Evolutionary conservation across 495 filamentous ascomycete genomes (phyloP).

Genomic region (Usnea hakonensis): DNA sequence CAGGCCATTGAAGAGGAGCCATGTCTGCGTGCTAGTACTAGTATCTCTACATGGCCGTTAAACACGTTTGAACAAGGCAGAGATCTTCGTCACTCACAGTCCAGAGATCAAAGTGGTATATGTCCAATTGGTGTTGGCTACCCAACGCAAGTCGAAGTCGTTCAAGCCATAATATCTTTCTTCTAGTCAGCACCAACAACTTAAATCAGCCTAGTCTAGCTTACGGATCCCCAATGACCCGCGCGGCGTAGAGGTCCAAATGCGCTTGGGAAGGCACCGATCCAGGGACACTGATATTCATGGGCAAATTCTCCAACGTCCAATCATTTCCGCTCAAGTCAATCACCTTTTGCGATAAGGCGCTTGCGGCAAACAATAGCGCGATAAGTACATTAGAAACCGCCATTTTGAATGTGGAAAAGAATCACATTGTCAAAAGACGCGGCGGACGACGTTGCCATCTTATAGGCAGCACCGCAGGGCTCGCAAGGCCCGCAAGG

Average conservation of each 20-base stretch:
- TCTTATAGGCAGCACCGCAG: background rate
- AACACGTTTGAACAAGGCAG: background rate
- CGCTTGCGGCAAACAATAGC: background rate
- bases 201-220: conserved; percentile 14
- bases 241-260: conserved; percentile 49
- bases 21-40: conserved; percentile 28
- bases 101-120: conserved; percentile 46
- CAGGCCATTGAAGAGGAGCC: conserved; percentile 56
- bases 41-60: background rate
- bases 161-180: conserved; percentile 47
- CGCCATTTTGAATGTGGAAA: background rate
- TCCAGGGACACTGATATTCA: conserved; percentile 51
- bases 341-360: conserved; percentile 35
- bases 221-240: conserved; percentile 50
- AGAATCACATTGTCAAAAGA: no score
- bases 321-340: conserved; percentile 47
- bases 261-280: conserved; percentile 57
- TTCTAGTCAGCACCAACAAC: conserved; percentile 7
- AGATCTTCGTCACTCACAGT: conserved; percentile 33
- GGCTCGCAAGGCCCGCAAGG: background rate
- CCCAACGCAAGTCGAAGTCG: conserved; percentile 56
- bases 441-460: background rate
- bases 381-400: background rate
- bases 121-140: conserved; percentile 54
- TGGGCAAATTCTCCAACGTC: conserved; percentile 45